Evolutionary conservation across 1,284 basidiomycete species (phyloP).

Genomic region (Wallemia mellicola): DNA sequence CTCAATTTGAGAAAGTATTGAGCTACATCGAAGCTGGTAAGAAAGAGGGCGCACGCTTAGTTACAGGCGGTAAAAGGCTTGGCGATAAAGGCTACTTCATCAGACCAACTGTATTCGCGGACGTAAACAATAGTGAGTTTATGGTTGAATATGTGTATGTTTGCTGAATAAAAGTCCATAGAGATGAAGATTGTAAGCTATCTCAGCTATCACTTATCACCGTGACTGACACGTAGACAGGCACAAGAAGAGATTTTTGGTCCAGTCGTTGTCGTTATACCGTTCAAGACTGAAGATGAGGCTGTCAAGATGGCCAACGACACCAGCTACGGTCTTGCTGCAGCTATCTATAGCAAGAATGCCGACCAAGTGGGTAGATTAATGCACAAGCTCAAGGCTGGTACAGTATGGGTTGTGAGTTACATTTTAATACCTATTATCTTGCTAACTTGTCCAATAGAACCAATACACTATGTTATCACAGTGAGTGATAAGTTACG

Average conservation of each 20-base stretch:
- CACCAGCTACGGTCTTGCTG: constrained; percentile 59
- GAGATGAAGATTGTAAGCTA: no score
- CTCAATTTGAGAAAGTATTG: constrained; percentile 60
- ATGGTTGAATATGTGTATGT: no score
- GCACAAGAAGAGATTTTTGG: constrained; percentile 36
- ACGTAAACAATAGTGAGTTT: constrained; percentile 12
- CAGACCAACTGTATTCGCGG: constrained; percentile 27
- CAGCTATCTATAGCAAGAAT: constrained; percentile 62
- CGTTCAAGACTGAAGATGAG: constrained; percentile 44
- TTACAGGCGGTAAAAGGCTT: constrained; percentile 33
- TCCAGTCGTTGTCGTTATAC: constrained; percentile 43
- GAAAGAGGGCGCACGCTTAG: constrained; percentile 44
- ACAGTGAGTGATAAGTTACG: background rate
- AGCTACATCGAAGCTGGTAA: constrained; percentile 64
- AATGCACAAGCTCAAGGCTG: constrained; percentile 47
- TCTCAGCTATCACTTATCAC: no score
- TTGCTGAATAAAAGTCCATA: no score
- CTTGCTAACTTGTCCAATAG: background rate
- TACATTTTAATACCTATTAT: background rate
- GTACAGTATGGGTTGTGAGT: constrained; percentile 33
- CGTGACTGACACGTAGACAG: background rate
- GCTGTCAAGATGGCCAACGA: constrained; percentile 43
- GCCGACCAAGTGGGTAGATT: constrained; percentile 65
- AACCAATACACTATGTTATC: constrained; percentile 53
- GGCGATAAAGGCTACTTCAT: constrained; percentile 33